Evolutionary conservation across 2,329 filamentous ascomycete genomes (phyloP).

Genomic region (Aspergillus bombycis): DNA sequence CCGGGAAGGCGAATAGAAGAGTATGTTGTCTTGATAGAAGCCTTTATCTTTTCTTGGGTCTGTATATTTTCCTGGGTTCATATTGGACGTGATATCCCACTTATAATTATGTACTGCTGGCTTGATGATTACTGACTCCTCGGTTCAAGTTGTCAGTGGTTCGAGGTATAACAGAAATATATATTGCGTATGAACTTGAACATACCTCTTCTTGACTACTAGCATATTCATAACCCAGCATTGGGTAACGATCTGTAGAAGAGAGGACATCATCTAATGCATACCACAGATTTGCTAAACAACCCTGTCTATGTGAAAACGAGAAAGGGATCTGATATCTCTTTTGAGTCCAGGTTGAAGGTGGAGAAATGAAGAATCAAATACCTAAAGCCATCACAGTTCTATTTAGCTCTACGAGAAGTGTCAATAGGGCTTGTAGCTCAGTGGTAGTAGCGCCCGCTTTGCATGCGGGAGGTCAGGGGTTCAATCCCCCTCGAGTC

Average conservation of each 20-base stretch:
- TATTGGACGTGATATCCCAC: not conserved
- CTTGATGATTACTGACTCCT: no score
- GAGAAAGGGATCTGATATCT: no score
- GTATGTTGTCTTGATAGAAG: not conserved
- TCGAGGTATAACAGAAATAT: not conserved
- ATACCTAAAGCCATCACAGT: not conserved
- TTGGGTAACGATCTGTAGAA: not conserved
- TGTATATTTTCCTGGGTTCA: not conserved
- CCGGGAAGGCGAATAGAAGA: no score
- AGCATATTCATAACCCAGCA: not conserved
- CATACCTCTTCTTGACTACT: not conserved
- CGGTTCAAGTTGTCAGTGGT: no score
- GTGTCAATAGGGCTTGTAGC: not conserved
- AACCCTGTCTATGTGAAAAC: not conserved
- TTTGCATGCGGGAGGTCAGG: conserved; percentile 8
- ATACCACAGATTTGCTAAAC: not conserved
- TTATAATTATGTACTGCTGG: not conserved
- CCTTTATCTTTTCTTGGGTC: not conserved
- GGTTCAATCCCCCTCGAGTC: conserved; percentile 8
- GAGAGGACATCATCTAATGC: not conserved
- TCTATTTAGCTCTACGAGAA: not conserved
- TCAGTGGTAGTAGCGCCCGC: conserved; percentile 8
- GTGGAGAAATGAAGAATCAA: not conserved
- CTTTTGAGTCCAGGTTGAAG: not conserved
- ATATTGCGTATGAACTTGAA: not conserved